These are phyloP conservation scores for Termitomyces sp. DNA, from an alignment of 768 basidiomycete genomes.

Conservation along the genomic window DNA sequence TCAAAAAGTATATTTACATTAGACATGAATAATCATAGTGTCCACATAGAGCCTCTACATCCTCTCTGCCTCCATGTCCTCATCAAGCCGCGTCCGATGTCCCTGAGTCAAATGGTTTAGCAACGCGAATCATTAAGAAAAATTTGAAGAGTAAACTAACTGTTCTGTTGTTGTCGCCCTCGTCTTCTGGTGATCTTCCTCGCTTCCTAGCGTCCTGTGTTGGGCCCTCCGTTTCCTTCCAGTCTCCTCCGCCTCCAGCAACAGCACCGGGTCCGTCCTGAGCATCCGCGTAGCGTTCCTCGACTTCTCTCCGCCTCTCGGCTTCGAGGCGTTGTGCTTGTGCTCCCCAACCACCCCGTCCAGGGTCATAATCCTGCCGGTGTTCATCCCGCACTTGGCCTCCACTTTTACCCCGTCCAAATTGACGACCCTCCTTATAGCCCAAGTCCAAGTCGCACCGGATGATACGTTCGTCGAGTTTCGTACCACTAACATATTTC, in stretches of 20 bases:
- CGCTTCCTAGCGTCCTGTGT: slow-evolving; percentile 46
- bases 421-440: slow-evolving; percentile 95
- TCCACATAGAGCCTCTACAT: slow-evolving; percentile 42
- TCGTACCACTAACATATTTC: slow-evolving; percentile 95
- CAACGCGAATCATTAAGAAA: background rate
- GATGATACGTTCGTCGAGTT: slow-evolving; percentile 97
- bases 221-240: slow-evolving; percentile 60
- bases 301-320: slow-evolving; percentile 74
- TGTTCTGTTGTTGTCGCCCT: slow-evolving; percentile 51
- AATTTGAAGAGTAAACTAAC: slow-evolving; percentile 31
- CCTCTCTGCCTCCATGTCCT: slow-evolving; percentile 61
- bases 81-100: slow-evolving; percentile 57
- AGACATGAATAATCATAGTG: slow-evolving; percentile 17
- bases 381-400: slow-evolving; percentile 98
- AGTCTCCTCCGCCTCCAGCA: slow-evolving; percentile 80
- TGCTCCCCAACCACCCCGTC: slow-evolving; percentile 92
- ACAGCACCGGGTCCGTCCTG: slow-evolving; percentile 77
- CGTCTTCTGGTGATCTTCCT: slow-evolving; percentile 74
- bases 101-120: slow-evolving; percentile 29
- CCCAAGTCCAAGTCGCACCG: slow-evolving; percentile 97
- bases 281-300: slow-evolving; percentile 81
- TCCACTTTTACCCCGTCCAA: slow-evolving; percentile 94
- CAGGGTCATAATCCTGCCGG: slow-evolving; percentile 93
- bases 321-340: slow-evolving; percentile 71
- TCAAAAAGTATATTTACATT: slow-evolving; percentile 10